phyloP scores from a whole-genome alignment of 2,329 filamentous ascomycete species.

The Hymenoscyphus linearis region DNA sequence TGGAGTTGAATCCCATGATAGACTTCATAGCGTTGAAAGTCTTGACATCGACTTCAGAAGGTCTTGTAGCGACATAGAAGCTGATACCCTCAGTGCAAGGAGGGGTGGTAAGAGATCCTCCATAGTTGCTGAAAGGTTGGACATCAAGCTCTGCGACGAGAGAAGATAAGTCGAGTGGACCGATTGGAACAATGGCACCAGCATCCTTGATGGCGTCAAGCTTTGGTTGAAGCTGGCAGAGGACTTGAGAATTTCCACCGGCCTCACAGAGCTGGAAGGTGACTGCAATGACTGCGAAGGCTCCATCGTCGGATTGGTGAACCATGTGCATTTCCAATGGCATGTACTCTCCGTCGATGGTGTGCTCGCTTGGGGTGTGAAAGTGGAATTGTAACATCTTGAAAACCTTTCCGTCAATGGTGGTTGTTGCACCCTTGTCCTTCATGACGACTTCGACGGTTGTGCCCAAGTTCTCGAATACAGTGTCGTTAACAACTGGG shows the following conservation, averaged over 20 bases:
- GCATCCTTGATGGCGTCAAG: not conserved
- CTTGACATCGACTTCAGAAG: slow-evolving; percentile 41
- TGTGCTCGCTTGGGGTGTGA: slow-evolving; percentile 55
- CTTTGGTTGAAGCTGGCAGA: not conserved
- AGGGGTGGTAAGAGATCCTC: slow-evolving; percentile 55
- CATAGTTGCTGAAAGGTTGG: slow-evolving; percentile 36
- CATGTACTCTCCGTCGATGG: slow-evolving; percentile 38
- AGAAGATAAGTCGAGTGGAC: slow-evolving; percentile 1
- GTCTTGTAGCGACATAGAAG: slow-evolving; percentile 46
- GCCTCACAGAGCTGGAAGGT: slow-evolving; percentile 35
- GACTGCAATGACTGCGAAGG: slow-evolving; percentile 33
- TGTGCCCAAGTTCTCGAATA: not conserved
- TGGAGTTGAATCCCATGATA: slow-evolving; percentile 49
- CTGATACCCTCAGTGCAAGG: slow-evolving; percentile 53
- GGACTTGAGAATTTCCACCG: slow-evolving; percentile 13
- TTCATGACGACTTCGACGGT: slow-evolving; percentile 4
- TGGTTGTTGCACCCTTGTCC: not conserved
- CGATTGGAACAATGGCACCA: slow-evolving; percentile 15
- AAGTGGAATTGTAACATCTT: slow-evolving; percentile 49
- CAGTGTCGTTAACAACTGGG: not conserved
- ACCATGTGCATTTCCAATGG: slow-evolving; percentile 39
- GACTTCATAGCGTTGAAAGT: slow-evolving; percentile 47
- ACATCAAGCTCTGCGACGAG: not conserved
- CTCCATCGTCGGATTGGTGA: slow-evolving; percentile 26
- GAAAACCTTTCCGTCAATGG: slow-evolving; percentile 4